Evolutionary conservation across 2,329 filamentous ascomycete species (phyloP), one percentile per base, ranked within the genome.

Genomic region (Sporothrix luriei): DNA sequence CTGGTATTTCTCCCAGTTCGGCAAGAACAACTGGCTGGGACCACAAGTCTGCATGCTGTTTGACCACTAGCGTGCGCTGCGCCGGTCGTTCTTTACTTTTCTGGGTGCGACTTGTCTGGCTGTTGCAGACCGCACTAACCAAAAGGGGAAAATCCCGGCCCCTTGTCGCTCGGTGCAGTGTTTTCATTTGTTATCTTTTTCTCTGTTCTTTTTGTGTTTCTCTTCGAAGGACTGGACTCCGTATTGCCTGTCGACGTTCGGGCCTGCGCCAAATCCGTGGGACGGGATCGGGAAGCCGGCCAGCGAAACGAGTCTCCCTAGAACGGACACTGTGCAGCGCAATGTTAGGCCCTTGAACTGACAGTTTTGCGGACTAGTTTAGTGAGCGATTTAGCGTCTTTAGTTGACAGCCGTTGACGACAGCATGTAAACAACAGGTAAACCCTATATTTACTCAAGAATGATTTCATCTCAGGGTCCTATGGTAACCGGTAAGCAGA

Each of bases 241-340:
- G n/a, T n/a, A n/a, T n/a, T n/a, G n/a, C n/a, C n/a, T n/a, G n/a
- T n/a, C n/a, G n/a, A n/a, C n/a, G n/a, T n/a, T n/a, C n/a, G n/a
- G n/a, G n/a, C n/a, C n/a, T n/a, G 59, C 59, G 21, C 59, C 59
- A 7, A 48, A 62, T 62, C 59, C 59, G 40, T 48, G 59, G 59
- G n/a, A 61, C 24, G n/a, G 55, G 55, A 61, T 62, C 40, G 21
- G 40, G 43, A 33, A 33, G 5, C 49, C 26, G 48, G n/a, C 19
- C 59, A 48, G 24, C 14, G 33, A 43, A 64, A 64, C n/a, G 24
- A 48, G 7, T 7, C 33, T 33, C 33, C 33, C 0, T 33, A 7
- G 33, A 33, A 33, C 7, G 33, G 9, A 33, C 33, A 33, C 33
- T 33, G 33, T 33, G 33, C 5, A 33, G 33, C 33, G 6, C 33